These are phyloP conservation scores for Botrytis cinerea DNA, from an alignment of 2,329 filamentous ascomycete species.

Conservation along the genomic window DNA sequence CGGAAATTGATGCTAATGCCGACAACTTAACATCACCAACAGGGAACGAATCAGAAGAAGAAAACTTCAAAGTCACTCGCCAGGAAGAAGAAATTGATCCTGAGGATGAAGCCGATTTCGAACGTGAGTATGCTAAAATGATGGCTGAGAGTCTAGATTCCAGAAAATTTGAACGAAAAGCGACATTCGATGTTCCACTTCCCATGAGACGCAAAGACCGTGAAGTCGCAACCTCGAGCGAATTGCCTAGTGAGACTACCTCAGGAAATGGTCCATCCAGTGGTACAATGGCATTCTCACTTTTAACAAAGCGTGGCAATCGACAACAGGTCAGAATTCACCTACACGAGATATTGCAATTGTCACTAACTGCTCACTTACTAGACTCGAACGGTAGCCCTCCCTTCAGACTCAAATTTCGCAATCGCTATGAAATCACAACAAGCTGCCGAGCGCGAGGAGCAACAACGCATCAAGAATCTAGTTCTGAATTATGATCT, in stretches of 20 bases:
- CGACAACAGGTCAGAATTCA: constrained; percentile 72
- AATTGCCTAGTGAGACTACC: constrained; percentile 46
- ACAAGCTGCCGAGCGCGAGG: constrained; percentile 91
- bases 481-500: constrained; percentile 96
- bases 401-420: constrained; percentile 89
- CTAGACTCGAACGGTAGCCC: constrained; percentile 85
- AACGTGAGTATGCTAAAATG: constrained; percentile 96
- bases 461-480: constrained; percentile 98
- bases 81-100: constrained; percentile 89
- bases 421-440: constrained; percentile 95
- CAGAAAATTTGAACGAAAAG: constrained; percentile 92
- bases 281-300: constrained; percentile 91
- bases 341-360: not conserved
- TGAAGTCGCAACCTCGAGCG: constrained; percentile 50
- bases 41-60: constrained; percentile 71
- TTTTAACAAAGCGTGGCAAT: constrained; percentile 94
- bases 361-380: constrained; percentile 24
- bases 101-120: constrained; percentile 94
- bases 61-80: constrained; percentile 87
- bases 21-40: constrained; percentile 53
- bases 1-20: constrained; percentile 52
- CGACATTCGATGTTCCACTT: constrained; percentile 94
- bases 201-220: constrained; percentile 76
- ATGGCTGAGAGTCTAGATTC: constrained; percentile 97
- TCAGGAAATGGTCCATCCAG: constrained; percentile 41